These are phyloP conservation scores for Alternaria burnsii DNA, from an alignment of 2,329 filamentous ascomycete genomes.

Conservation along the genomic window DNA sequence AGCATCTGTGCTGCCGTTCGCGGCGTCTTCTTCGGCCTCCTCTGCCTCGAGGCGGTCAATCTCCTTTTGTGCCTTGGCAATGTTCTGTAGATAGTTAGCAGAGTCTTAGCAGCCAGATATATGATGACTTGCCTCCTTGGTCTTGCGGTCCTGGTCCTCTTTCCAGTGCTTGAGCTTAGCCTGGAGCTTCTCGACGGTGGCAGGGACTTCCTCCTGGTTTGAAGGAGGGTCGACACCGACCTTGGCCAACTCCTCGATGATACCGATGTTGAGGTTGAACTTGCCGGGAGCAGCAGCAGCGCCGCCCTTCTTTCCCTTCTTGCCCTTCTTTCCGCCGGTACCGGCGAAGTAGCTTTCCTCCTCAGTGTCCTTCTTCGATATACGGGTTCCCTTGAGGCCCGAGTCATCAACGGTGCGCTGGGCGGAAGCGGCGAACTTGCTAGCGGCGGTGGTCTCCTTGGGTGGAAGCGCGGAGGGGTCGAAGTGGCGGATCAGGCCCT, in stretches of 20 bases:
- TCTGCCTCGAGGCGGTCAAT: slow-evolving; percentile 85
- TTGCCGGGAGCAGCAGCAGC: slow-evolving; percentile 61
- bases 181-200: slow-evolving; percentile 85
- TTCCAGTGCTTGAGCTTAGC: slow-evolving; percentile 93
- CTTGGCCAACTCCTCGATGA: slow-evolving; percentile 88
- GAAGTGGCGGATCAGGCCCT: slow-evolving; percentile 88
- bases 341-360: slow-evolving; percentile 85
- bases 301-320: slow-evolving; percentile 87
- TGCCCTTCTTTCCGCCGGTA: slow-evolving; percentile 80
- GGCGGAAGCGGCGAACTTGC: slow-evolving; percentile 76
- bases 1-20: slow-evolving; percentile 63
- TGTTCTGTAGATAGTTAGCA: slow-evolving; percentile 70
- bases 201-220: slow-evolving; percentile 81
- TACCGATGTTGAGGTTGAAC: slow-evolving; percentile 88
- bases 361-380: slow-evolving; percentile 85
- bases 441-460: slow-evolving; percentile 70
- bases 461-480: slow-evolving; percentile 73
- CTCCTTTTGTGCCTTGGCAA: slow-evolving; percentile 95
- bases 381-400: slow-evolving; percentile 83
- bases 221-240: slow-evolving; percentile 89
- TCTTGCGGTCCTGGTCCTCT: slow-evolving; percentile 86
- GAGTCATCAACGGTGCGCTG: slow-evolving; percentile 84
- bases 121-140: slow-evolving; percentile 75
- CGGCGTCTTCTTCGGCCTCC: slow-evolving; percentile 60
- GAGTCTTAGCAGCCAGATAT: neutral